Base-by-base conservation (phyloP, 2,329 filamentous ascomycete species). In the Penicillium sclerotiorum region DNA sequence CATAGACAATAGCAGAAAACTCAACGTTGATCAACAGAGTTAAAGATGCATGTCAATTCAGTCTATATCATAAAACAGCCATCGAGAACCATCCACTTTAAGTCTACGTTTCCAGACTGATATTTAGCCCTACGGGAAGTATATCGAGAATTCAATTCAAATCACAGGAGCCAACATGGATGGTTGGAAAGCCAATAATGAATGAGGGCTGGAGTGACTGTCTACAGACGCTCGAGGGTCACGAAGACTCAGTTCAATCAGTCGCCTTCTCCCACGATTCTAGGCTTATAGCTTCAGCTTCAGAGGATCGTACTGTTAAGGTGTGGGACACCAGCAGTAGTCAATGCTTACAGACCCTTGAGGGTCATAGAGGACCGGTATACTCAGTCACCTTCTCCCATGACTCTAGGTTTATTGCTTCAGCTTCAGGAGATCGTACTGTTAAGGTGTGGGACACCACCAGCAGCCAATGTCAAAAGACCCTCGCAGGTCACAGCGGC, bases 71-170 rank as follows among this genome's bases (percentile, higher is more conserved):
- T 12, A 45, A 45, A 12, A 17, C 42, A 17, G 37, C 20, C n/a
- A 45, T 45, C n/a, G 42, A 45, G 32, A 13, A 25, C n/a, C 36
- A 32, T 25, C 42, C 42, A 17, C 22, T 45, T 13, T 32, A 37
- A 13, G 32, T 25, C 7, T 45, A 45, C 37, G 21, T 21, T n/a
- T 45, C 42, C 18, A 32, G 30, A 8, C 21, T 45, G 13, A n/a
- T 45, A 18, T 45, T 45, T 15, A 45, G 42, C 25, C 42, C 42
- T 3, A 17, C 17, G 20, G 15, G 25, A 15, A 45, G 42, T 21
- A 45, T 33, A 3, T 36, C 30, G 3, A 21, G 42, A 11, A 22
- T 23, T 12, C 30, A 45, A 23, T 45, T 45, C 25, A n/a, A 9
- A 12, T 12, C 13, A 23, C 30, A 45, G 27, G 32, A 20, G 15